These are phyloP conservation scores for Trichoderma citrinoviride DNA, from an alignment of 2,329 filamentous ascomycete species.

Conservation along the genomic window DNA sequence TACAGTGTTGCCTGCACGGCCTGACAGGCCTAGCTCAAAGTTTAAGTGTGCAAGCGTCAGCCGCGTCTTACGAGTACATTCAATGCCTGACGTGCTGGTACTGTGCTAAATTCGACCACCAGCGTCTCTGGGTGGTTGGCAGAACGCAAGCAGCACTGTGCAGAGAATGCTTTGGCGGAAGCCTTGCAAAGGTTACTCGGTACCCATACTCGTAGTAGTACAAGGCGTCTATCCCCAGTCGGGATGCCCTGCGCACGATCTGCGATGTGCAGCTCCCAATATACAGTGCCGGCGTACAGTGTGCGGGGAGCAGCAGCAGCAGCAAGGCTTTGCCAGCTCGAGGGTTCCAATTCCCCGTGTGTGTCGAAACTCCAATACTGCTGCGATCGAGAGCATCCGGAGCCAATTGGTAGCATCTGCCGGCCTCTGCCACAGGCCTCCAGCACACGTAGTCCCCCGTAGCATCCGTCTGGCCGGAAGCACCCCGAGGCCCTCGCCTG, in stretches of 20 bases:
- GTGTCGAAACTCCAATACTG: too few species aligned
- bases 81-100: too few species aligned
- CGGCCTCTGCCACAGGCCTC: too few species aligned
- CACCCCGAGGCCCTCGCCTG: not conserved
- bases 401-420: too few species aligned
- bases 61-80: constrained; percentile 7
- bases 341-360: too few species aligned
- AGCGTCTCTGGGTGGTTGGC: too few species aligned
- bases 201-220: not conserved
- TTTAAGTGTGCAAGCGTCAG: constrained; percentile 6
- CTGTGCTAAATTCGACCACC: too few species aligned
- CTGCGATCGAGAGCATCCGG: too few species aligned
- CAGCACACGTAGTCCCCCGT: not conserved
- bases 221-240: not conserved
- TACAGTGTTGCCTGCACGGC: not conserved
- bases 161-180: not conserved
- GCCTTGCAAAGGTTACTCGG: too few species aligned
- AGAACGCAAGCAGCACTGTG: not conserved
- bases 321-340: not conserved
- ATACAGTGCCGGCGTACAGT: constrained; percentile 7
- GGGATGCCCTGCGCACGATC: constrained; percentile 13
- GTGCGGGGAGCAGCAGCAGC: not conserved
- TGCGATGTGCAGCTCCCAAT: not conserved
- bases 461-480: not conserved
- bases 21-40: not conserved